phyloP scores from a whole-genome alignment of 2,329 filamentous ascomycete species.

The Pseudogymnoascus sp. region DNA sequence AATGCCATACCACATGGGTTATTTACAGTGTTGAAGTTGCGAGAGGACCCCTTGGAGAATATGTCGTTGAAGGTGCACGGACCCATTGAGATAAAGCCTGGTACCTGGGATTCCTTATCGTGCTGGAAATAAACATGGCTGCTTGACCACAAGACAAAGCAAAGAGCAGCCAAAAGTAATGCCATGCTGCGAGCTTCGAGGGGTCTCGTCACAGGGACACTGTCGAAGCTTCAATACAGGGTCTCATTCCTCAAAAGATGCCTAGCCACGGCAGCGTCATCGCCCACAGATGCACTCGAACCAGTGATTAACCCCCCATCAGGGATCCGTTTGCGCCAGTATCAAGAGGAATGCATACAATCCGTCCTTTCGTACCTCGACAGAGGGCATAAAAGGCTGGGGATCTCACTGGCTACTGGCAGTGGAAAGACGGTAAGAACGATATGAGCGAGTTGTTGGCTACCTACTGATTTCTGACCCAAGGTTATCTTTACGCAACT shows the following conservation, averaged over 20 bases:
- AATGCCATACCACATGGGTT: background rate
- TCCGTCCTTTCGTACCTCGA: constrained; percentile 64
- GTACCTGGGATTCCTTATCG: background rate
- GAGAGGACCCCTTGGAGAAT: background rate
- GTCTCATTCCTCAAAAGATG: background rate
- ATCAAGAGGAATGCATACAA: constrained; percentile 87
- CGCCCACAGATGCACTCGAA: background rate
- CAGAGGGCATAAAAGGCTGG: constrained; percentile 68
- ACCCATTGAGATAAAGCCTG: background rate
- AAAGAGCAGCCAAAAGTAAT: background rate
- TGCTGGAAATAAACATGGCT: background rate
- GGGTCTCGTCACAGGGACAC: background rate
- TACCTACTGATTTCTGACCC: background rate
- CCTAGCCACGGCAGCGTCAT: background rate
- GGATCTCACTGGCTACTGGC: constrained; percentile 80
- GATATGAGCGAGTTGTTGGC: background rate
- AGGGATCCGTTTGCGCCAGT: constrained; percentile 60
- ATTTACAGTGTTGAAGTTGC: background rate
- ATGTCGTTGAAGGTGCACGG: background rate
- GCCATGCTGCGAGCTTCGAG: constrained; percentile 4
- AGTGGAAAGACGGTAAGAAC: constrained; percentile 71
- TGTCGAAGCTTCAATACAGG: background rate
- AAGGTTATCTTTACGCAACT: constrained; percentile 94
- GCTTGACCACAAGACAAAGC: background rate
- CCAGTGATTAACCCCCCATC: constrained; percentile 9